Evolutionary conservation across 106 monocot genomes (phyloP), one percentile per base, ranked within the genome.

Genomic region (Dioscorea dumetorum): DNA sequence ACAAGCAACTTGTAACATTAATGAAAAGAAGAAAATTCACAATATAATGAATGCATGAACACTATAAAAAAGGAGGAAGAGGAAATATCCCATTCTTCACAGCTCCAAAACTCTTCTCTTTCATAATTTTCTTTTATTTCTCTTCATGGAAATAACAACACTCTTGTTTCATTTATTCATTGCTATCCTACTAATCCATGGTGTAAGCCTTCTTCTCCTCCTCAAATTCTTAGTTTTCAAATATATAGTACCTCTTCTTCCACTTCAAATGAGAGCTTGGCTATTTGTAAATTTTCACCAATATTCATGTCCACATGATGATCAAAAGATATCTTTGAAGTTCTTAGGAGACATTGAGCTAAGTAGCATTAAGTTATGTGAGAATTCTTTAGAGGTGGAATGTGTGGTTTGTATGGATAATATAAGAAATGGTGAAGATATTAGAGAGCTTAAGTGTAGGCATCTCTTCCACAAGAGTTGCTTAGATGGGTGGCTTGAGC

Each of bases 381-480:
- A 24, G 50, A 4, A 16, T 17, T 12, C 6, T 14, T 33, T 18
- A 49, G 66, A 71, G 49, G 22, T 54, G 12, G 22, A 61, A 31
- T 83, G 82, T 48, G 63, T 67, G 23, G 10, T 83, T 60, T 83
- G 82, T 41, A 33, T 83, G 13, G 62, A 61, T 33, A 71, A 61
- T 4, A 24, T 78, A 0, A 67, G 63, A 48, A 74, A 74, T 28
- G 74, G 73, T 2, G 78, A 83, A 20, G 70, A 71, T 60, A 49
- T 83, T 21, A 66, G 73, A n/a, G 71, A 78, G 53, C 49, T 78
- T 28, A 71, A 17, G 16, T 83, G 82, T 62, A 57, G 35, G 53
- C 82, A 83, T 35, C 66, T 83, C 12, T 83, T 83, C 61, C 82
- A 83, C 70, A 62, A 73, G 19, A 24, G 13, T 4, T 83, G 82